These are phyloP conservation scores for Fusarium concolor DNA, from an alignment of 2,329 filamentous ascomycete species.

Conservation along the genomic window DNA sequence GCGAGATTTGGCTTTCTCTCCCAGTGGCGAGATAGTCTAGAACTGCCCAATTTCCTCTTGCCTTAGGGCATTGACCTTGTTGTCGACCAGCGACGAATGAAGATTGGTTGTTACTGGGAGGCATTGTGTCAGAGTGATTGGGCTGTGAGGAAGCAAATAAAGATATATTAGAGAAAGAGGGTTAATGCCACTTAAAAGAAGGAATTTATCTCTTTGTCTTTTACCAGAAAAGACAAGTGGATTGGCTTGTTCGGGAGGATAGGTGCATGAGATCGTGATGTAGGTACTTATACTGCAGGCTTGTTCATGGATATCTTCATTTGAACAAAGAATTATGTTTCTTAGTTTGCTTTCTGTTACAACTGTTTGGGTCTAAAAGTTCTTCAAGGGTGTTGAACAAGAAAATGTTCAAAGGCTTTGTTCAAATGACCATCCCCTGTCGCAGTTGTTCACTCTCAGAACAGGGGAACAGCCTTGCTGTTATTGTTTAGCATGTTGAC, in stretches of 20 bases:
- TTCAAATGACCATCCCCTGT: background rate
- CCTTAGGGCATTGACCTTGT: background rate
- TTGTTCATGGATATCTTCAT: background rate
- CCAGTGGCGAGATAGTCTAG: background rate
- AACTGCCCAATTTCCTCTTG: background rate
- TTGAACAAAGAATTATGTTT: constrained; percentile 4
- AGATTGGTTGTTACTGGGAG: background rate
- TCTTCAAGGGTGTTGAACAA: constrained; percentile 18
- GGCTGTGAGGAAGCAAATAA: background rate
- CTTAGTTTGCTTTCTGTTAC: background rate
- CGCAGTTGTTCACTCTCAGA: background rate
- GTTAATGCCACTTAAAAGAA: background rate
- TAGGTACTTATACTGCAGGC: background rate
- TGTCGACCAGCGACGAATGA: background rate
- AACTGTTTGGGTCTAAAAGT: background rate
- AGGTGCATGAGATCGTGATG: background rate
- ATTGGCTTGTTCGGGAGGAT: background rate
- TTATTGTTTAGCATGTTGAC: background rate
- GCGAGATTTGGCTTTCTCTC: background rate
- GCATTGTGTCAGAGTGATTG: background rate
- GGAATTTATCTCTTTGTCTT: background rate
- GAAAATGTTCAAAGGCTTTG: constrained; percentile 11
- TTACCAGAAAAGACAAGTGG: background rate
- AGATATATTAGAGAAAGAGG: background rate
- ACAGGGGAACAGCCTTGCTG: background rate